phyloP scores from a whole-genome alignment of 495 filamentous ascomycete species.

The Penicillium pulvis region DNA sequence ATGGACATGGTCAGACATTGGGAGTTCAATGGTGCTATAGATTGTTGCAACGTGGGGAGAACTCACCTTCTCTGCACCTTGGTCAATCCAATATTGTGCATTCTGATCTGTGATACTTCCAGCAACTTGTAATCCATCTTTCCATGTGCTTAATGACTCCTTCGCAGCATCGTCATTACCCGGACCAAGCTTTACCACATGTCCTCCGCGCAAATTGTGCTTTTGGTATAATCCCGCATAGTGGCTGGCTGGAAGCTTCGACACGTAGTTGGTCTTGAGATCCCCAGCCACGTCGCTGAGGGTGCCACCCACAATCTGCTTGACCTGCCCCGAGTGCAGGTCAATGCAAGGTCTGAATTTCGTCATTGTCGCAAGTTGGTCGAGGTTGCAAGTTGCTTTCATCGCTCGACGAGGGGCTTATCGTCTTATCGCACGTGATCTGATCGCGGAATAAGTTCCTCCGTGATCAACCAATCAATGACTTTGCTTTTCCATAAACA shows the following conservation, averaged over 20 bases:
- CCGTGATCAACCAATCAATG: background rate
- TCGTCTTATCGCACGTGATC: constrained; percentile 9
- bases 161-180: constrained; percentile 79
- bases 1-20: constrained; percentile 15
- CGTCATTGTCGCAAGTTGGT: constrained; percentile 64
- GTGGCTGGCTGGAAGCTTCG: constrained; percentile 74
- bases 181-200: constrained; percentile 94
- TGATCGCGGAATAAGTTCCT: background rate
- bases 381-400: background rate
- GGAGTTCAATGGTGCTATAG: background rate
- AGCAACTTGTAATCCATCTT: constrained; percentile 76
- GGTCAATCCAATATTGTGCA: constrained; percentile 81
- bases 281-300: constrained; percentile 64
- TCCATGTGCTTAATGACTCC: constrained; percentile 78
- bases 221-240: constrained; percentile 79
- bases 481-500: background rate
- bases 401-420: constrained; percentile 10
- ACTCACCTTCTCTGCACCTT: constrained; percentile 85
- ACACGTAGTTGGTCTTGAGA: constrained; percentile 89
- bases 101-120: constrained; percentile 88
- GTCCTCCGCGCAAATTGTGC: constrained; percentile 72
- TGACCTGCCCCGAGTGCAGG: constrained; percentile 91
- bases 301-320: constrained; percentile 97
- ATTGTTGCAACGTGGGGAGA: background rate
- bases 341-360: constrained; percentile 96